Conservation (phyloP, 495 filamentous ascomycete genomes). For the Lentithecium fluviatile region DNA sequence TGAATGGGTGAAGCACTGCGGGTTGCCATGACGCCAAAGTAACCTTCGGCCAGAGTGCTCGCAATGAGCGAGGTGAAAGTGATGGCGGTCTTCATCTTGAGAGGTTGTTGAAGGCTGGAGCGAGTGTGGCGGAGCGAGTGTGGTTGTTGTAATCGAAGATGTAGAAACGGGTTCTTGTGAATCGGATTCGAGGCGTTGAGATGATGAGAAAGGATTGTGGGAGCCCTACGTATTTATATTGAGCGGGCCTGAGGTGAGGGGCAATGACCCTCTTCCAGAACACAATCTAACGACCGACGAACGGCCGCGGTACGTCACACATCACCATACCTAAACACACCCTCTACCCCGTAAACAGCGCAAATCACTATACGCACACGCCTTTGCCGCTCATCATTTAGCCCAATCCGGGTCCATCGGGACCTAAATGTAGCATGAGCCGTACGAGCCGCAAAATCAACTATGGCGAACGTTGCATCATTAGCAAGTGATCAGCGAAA, state of each 20-base stretch:
- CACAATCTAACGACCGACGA: neutral
- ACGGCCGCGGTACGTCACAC: neutral
- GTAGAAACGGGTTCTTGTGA: neutral
- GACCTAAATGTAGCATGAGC: too few relatives aligned
- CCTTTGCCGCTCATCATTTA: too few relatives aligned
- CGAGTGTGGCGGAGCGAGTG: slow-evolving; percentile 30
- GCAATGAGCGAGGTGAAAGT: slow-evolving; percentile 23
- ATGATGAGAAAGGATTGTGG: neutral
- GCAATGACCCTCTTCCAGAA: neutral
- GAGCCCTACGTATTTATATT: too few relatives aligned
- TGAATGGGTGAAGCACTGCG: slow-evolving; percentile 26
- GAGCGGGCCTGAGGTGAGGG: neutral
- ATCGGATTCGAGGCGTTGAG: neutral
- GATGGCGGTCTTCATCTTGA: slow-evolving; percentile 23
- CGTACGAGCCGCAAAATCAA: too few relatives aligned
- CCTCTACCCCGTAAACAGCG: too few relatives aligned
- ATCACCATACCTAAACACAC: too few relatives aligned
- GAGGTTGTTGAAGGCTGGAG: slow-evolving; percentile 8
- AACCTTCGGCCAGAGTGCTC: slow-evolving; percentile 19
- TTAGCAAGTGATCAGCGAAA: neutral
- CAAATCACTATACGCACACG: too few relatives aligned
- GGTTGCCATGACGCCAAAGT: slow-evolving; percentile 27
- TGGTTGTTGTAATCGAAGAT: neutral
- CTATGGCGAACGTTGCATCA: neutral
- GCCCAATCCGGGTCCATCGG: too few relatives aligned